A percentile compares a stretch with the other conserved stretches of the same genome.
phyloP scores from a whole-genome alignment of 441 rosid genomes.

The Populus hybrid region DNA sequence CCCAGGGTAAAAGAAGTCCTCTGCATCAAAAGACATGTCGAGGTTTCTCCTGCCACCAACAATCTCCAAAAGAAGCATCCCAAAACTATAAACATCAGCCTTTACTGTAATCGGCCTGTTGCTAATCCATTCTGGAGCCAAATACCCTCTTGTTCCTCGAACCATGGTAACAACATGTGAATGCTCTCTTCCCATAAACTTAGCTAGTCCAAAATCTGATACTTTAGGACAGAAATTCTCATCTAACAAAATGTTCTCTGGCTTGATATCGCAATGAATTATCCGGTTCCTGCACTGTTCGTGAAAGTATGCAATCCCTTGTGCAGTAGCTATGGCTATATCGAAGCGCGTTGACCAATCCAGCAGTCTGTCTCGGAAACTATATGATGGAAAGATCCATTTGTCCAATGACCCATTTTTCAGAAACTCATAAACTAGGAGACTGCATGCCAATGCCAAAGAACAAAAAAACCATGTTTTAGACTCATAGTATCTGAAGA shows the following conservation, averaged over 20 bases:
- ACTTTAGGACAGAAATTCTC: conserved; percentile 75
- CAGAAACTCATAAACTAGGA: conserved; percentile 86
- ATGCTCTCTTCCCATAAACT: conserved; percentile 90
- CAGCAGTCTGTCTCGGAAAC: conserved; percentile 32
- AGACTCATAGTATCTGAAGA: background rate
- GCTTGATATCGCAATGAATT: conserved; percentile 90
- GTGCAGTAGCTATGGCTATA: conserved; percentile 74
- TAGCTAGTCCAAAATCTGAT: conserved; percentile 89
- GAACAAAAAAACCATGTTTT: background rate
- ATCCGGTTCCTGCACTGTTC: conserved; percentile 89
- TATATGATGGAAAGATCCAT: conserved; percentile 73
- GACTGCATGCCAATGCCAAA: conserved; percentile 29
- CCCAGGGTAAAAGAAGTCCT: conserved; percentile 82
- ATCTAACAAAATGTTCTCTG: conserved; percentile 78
- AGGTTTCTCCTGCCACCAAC: conserved; percentile 89
- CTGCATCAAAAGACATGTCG: conserved; percentile 66
- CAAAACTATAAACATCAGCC: conserved; percentile 90
- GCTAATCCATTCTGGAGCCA: conserved; percentile 93
- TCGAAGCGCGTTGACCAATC: conserved; percentile 72
- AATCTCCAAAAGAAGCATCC: conserved; percentile 88
- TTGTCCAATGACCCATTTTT: conserved; percentile 82
- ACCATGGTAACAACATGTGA: conserved; percentile 90
- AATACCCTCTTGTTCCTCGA: conserved; percentile 87
- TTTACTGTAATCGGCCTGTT: conserved; percentile 87
- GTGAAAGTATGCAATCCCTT: conserved; percentile 85